Evolutionary conservation across 1,284 basidiomycete genomes (phyloP).

Genomic region (Ganoderma meredithae): DNA sequence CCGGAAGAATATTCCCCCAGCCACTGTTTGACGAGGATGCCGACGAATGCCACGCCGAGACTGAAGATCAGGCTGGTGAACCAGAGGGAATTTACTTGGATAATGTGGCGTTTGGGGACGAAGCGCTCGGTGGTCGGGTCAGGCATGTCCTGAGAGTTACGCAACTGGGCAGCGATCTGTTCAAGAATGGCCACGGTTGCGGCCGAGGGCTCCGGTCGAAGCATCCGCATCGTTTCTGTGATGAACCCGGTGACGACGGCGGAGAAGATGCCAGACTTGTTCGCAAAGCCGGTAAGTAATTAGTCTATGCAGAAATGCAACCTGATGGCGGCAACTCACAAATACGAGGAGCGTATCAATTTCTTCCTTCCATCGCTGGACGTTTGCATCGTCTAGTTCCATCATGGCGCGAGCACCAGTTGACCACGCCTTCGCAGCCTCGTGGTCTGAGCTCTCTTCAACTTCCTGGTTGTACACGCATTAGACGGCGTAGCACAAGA

Average conservation of each 20-base stretch:
- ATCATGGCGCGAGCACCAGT: slow-evolving; percentile 14
- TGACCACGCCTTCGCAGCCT: slow-evolving; percentile 14
- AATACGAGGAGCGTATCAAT: slow-evolving; percentile 20
- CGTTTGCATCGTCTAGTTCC: slow-evolving; percentile 14
- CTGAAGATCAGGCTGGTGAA: slow-evolving; percentile 14
- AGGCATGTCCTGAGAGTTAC: neutral
- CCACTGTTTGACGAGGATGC: slow-evolving; percentile 18
- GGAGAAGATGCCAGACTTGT: slow-evolving; percentile 20
- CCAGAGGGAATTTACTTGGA: slow-evolving; percentile 14
- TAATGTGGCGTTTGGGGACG: slow-evolving; percentile 2
- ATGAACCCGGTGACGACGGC: slow-evolving; percentile 21
- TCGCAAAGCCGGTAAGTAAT: neutral
- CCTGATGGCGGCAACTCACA: slow-evolving; percentile 8
- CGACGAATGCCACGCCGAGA: slow-evolving; percentile 12
- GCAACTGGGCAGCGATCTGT: slow-evolving; percentile 9
- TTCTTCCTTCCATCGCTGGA: slow-evolving; percentile 19
- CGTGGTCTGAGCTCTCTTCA: neutral
- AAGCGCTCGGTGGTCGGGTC: neutral
- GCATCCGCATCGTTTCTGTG: slow-evolving; percentile 12
- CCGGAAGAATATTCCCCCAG: slow-evolving; percentile 11
- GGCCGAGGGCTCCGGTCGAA: slow-evolving; percentile 14
- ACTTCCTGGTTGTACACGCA: neutral
- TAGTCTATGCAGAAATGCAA: too few species aligned
- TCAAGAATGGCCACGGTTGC: slow-evolving; percentile 7
- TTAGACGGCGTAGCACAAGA: neutral